Percentiles rank a stretch among this genome's conserved stretches.
These are phyloP conservation scores for Podaxis carcinomalis DNA, from an alignment of 768 basidiomycete genomes.

Conservation along the genomic window DNA sequence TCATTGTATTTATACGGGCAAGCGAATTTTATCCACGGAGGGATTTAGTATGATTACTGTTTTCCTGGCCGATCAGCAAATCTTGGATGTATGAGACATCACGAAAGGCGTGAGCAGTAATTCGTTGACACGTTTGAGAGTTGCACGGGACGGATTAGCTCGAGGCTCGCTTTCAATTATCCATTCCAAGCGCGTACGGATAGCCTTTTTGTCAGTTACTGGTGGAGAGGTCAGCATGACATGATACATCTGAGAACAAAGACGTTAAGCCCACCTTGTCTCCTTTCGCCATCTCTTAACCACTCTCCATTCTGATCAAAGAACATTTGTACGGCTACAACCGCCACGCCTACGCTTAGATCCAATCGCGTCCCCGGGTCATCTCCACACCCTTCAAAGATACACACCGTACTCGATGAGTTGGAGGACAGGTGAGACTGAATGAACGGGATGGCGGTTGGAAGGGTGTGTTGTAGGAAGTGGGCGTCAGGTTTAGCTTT, in stretches of 20 bases:
- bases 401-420: constrained; percentile 46
- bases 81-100: neutral
- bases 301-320: constrained; percentile 52
- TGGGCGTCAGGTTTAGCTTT: constrained; percentile 11
- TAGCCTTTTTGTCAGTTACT: constrained; percentile 37
- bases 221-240: neutral
- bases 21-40: neutral
- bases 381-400: constrained; percentile 17
- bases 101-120: constrained; percentile 19
- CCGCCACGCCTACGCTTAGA: constrained; percentile 55
- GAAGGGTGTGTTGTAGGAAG: constrained; percentile 13
- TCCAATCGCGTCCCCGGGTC: constrained; percentile 47
- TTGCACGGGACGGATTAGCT: constrained; percentile 81
- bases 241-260: neutral
- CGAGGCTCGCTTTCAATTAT: constrained; percentile 70
- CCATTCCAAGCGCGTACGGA: constrained; percentile 81
- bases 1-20: neutral
- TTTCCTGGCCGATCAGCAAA: too few species aligned
- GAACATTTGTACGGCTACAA: constrained; percentile 52
- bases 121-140: constrained; percentile 45
- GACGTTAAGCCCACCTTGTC: neutral
- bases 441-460: constrained; percentile 32
- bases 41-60: neutral
- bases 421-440: constrained; percentile 30
- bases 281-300: neutral